Evolutionary conservation across 352 stramenopile genomes (phyloP), one percentile per base, ranked within the genome.

Genomic region (Phytophthora sansomeana): DNA sequence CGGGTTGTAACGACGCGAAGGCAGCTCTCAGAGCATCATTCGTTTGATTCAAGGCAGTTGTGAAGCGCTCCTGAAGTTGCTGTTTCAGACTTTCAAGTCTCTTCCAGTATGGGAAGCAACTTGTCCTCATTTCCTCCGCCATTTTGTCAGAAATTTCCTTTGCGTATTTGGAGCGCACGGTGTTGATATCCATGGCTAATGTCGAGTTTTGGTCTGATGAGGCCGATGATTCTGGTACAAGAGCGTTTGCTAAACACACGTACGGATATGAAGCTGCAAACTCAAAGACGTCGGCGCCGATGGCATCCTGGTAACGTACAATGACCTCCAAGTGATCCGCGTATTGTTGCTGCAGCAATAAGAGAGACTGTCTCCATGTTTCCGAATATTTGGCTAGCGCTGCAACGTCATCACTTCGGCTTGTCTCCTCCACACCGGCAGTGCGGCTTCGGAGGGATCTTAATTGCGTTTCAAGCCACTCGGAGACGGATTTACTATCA

Each of bases 71-170:
- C 19, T 71, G 54, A 3, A 86, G 33, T 42, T 74, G 69, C 28
- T 63, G 56, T 21, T 86, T 83, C 17, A 87, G 38, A 16, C n/a
- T 62, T 6, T 67, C 60, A 4, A 87, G 69, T 26, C 53, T 56
- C 26, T 64, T 77, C 77, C 79, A 88, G 43, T 79, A 88, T 14
- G 72, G 79, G 19, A 77, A 72, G 26, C 77, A 88, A 32, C 48
- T 65, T 29, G 62, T 61, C 43, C 60, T 58, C 63, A 83, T 79
- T 44, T 78, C 75, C 6, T 85, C 79, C 17, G 55, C 47, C 61
- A 88, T 83, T 30, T 79, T 82, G n/a, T 80, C 69, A 0, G 72
- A 50, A 24, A 88, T 79, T 43, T 85, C 77, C 8, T 80, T 73
- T 6, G 72, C 67, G 35, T 85, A 88, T 44, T 84, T 83, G 28